A percentile compares a stretch with the other conserved stretches of the same genome.
Conservation (phyloP, 768 basidiomycete genomes). For the Mycena alexandri region DNA sequence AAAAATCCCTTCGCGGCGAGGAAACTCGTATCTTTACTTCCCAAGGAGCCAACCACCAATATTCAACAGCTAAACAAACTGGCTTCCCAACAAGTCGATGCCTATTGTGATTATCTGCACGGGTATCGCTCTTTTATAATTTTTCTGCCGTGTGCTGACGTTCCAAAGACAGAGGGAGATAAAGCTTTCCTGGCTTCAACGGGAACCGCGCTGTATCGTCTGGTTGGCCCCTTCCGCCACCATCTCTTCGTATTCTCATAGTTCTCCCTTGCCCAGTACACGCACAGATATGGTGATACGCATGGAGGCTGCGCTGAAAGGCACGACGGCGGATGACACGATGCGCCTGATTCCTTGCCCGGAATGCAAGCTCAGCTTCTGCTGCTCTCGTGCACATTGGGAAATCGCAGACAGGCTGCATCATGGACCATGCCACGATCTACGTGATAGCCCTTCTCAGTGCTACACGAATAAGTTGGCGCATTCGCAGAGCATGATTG, state of each 20-base stretch:
- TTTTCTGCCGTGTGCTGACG: conserved; percentile 23
- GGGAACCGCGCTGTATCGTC: conserved; percentile 21
- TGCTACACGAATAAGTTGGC: conserved; percentile 26
- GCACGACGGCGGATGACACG: conserved; percentile 14
- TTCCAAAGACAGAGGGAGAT: conserved; percentile 24
- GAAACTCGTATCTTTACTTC: conserved; percentile 25
- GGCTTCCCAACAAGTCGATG: background rate
- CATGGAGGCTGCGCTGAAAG: conserved; percentile 22
- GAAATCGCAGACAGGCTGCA: conserved; percentile 25
- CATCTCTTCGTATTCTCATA: conserved; percentile 26
- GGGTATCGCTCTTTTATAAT: conserved; percentile 17
- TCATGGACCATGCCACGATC: conserved; percentile 21
- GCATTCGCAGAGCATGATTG: conserved; percentile 22
- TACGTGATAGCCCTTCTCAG: conserved; percentile 24
- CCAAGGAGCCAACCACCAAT: conserved; percentile 23
- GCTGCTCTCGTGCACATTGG: conserved; percentile 21
- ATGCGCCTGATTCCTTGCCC: conserved; percentile 26
- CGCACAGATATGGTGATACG: conserved; percentile 20
- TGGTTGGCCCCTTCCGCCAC: conserved; percentile 23
- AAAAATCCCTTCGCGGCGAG: conserved; percentile 11
- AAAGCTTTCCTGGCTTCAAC: conserved; percentile 20
- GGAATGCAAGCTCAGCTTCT: conserved; percentile 25
- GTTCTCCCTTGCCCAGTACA: too few relatives aligned
- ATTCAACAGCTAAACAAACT: conserved; percentile 15
- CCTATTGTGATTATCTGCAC: conserved; percentile 8